phyloP scores from a whole-genome alignment of 208 protist genomes.

The Acanthamoeba healyi region DNA sequence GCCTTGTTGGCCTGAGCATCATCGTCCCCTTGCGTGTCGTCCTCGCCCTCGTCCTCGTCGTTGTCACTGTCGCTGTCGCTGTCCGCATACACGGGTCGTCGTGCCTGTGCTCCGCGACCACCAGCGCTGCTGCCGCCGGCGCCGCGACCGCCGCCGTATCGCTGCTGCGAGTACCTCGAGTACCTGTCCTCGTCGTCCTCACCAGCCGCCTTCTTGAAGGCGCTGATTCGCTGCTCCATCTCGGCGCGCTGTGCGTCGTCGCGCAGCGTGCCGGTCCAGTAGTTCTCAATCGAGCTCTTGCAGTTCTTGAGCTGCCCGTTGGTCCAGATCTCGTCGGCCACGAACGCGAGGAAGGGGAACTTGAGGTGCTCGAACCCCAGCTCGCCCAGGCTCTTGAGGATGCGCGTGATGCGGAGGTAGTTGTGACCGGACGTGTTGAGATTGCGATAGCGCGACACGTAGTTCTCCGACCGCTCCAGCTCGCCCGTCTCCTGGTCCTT shows the following conservation, averaged over 20 bases:
- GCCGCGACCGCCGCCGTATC: neutral
- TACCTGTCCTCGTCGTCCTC: conserved; percentile 23
- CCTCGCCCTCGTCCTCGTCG: neutral
- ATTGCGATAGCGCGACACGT: conserved; percentile 10
- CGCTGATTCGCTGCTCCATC: conserved; percentile 9
- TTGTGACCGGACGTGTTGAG: conserved; percentile 61
- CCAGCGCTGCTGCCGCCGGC: neutral
- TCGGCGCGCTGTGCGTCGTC: conserved; percentile 20
- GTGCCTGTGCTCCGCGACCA: neutral
- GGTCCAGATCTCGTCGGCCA: neutral
- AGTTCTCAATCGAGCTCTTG: conserved; percentile 26
- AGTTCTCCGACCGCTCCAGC: neutral
- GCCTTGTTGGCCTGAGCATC: neutral
- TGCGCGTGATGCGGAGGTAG: conserved; percentile 71
- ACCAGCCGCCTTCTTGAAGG: neutral
- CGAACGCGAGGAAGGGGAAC: conserved; percentile 9
- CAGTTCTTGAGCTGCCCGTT: conserved; percentile 10
- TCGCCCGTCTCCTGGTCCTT: conserved; percentile 9
- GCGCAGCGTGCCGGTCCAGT: conserved; percentile 33
- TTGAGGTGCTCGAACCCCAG: conserved; percentile 71
- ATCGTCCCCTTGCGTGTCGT: neutral
- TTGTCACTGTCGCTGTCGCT: neutral
- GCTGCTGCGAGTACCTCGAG: neutral
- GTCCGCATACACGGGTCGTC: neutral
- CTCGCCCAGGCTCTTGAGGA: conserved; percentile 69